These are phyloP conservation scores for Phytophthora pini DNA, from an alignment of 352 stramenopile species.

Conservation along the genomic window DNA sequence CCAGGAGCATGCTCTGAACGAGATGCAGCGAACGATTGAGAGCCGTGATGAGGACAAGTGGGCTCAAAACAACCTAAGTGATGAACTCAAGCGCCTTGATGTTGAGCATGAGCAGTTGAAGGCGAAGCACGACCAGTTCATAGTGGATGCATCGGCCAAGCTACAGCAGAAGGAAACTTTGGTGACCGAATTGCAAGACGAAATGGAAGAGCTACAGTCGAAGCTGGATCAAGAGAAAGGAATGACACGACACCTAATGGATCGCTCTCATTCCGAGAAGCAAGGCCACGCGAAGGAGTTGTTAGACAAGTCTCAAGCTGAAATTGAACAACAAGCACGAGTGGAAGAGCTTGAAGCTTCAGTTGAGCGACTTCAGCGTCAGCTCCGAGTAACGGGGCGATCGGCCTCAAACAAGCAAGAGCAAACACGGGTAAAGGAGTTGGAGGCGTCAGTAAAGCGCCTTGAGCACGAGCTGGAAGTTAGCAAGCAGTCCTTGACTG, in stretches of 20 bases:
- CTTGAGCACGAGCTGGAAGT: conserved; percentile 49
- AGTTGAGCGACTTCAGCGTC: conserved; percentile 41
- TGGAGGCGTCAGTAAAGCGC: conserved; percentile 43
- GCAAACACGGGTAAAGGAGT: conserved; percentile 26
- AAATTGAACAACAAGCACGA: conserved; percentile 3
- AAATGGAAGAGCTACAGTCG: conserved; percentile 64
- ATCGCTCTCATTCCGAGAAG: conserved; percentile 38
- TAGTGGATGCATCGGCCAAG: conserved; percentile 35
- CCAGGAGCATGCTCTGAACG: conserved; percentile 42
- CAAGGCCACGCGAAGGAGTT: conserved; percentile 32
- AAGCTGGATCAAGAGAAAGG: conserved; percentile 64
- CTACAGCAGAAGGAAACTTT: conserved; percentile 43
- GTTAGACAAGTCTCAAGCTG: conserved; percentile 17
- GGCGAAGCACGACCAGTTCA: conserved; percentile 44
- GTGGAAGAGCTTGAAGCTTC: conserved; percentile 38
- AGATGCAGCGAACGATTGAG: conserved; percentile 51
- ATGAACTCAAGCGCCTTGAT: conserved; percentile 34
- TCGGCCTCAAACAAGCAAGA: conserved; percentile 20
- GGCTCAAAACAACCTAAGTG: conserved; percentile 9
- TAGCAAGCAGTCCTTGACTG: conserved; percentile 39
- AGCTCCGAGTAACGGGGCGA: conserved; percentile 40
- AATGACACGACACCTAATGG: conserved; percentile 58
- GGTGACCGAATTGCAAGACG: conserved; percentile 50
- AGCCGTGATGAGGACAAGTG: conserved; percentile 39
- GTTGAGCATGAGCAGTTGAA: conserved; percentile 40